A percentile compares a stretch with the other conserved stretches of the same genome.
These are phyloP conservation scores for Sicyos edulis DNA, from an alignment of 306 rosid genomes.

Conservation along the genomic window DNA sequence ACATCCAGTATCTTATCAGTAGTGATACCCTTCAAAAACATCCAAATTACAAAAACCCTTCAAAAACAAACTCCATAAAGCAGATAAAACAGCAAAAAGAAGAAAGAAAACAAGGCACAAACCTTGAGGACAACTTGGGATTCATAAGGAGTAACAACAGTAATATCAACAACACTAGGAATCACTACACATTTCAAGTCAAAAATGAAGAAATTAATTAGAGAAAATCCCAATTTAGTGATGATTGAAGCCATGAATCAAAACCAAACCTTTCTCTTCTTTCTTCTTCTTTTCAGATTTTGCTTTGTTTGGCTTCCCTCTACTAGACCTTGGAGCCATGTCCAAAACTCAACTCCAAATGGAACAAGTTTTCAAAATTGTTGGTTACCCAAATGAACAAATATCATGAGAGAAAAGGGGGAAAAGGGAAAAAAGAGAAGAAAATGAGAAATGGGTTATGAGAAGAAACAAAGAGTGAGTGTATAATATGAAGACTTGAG, in stretches of 20 bases:
- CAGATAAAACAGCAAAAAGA: neutral
- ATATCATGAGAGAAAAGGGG: conserved; percentile 3
- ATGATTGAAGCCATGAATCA: neutral
- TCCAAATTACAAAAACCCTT: neutral
- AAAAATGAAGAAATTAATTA: neutral
- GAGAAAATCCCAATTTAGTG: neutral
- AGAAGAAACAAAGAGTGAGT: neutral
- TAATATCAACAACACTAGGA: conserved; percentile 73
- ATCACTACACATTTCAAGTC: conserved; percentile 33
- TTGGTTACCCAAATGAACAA: conserved; percentile 23
- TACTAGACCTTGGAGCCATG: conserved; percentile 85
- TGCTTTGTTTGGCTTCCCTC: conserved; percentile 67
- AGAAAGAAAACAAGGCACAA: neutral
- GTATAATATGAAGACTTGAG: neutral
- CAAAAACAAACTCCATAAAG: neutral
- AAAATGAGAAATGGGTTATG: neutral
- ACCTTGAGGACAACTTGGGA: conserved; percentile 74
- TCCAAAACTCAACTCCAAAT: neutral
- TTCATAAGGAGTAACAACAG: conserved; percentile 59
- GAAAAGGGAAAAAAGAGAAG: neutral
- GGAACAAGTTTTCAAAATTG: neutral
- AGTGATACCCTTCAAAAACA: conserved; percentile 59
- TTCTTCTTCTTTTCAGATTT: conserved; percentile 87
- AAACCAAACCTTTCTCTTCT: conserved; percentile 72
- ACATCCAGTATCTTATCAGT: conserved; percentile 93